phyloP scores from a whole-genome alignment of 2,329 filamentous ascomycete genomes.

The Acrocalymma vagum region DNA sequence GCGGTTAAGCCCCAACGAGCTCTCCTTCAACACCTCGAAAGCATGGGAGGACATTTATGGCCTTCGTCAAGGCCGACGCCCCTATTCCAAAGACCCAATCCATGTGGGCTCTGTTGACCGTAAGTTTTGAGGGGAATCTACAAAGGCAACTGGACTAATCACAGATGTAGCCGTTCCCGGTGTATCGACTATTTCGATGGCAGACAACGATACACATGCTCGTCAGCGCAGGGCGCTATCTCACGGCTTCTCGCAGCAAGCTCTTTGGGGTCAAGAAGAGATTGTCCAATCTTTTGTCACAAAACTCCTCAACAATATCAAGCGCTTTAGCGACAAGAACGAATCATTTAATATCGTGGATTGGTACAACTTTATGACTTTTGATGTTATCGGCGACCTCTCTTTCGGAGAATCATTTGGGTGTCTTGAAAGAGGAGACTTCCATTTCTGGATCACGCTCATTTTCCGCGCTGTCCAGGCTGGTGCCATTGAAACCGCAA shows the following conservation, averaged over 20 bases:
- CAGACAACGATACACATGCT: constrained; percentile 23
- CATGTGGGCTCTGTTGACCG: constrained; percentile 23
- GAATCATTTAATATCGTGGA: constrained; percentile 16
- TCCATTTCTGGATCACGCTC: constrained; percentile 26
- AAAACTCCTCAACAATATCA: constrained; percentile 13
- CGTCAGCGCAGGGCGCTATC: constrained; percentile 34
- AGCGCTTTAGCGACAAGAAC: constrained; percentile 10
- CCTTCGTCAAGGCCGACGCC: constrained; percentile 21
- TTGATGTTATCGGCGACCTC: constrained; percentile 51
- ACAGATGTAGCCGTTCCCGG: constrained; percentile 23
- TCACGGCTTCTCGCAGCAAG: constrained; percentile 46
- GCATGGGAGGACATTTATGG: constrained; percentile 37
- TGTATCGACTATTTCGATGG: constrained; percentile 25
- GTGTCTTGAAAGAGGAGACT: constrained; percentile 23
- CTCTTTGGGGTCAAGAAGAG: constrained; percentile 49
- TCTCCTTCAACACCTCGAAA: constrained; percentile 24
- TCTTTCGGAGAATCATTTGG: constrained; percentile 59
- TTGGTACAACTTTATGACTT: constrained; percentile 26
- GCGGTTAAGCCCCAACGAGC: constrained; percentile 28
- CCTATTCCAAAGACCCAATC: constrained; percentile 25
- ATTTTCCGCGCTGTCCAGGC: constrained; percentile 27
- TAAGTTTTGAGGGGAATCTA: no score
- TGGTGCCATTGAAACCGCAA: constrained; percentile 26
- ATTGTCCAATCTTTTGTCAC: no score
- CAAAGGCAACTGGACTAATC: no score